Conservation (phyloP, 2,329 filamentous ascomycete genomes). For the Pleurostoma richardsiae region DNA sequence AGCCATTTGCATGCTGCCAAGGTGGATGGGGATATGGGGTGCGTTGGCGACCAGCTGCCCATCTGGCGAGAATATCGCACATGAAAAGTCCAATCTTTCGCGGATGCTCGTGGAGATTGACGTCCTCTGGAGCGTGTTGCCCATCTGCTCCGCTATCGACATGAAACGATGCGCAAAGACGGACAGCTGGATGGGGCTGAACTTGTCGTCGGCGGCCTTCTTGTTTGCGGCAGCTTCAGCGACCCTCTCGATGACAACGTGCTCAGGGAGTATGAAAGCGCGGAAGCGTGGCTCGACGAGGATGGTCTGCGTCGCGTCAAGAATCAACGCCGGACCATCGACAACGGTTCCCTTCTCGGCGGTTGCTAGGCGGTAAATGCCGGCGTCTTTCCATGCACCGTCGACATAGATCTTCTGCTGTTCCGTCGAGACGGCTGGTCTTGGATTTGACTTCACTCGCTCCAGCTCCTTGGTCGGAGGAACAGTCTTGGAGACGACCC, state of each 20-base stretch:
- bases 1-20: slow-evolving; percentile 36
- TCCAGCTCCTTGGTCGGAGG: slow-evolving; percentile 11
- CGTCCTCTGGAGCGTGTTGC: slow-evolving; percentile 49
- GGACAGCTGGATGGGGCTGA: slow-evolving; percentile 47
- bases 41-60: slow-evolving; percentile 36
- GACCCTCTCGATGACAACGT: slow-evolving; percentile 10
- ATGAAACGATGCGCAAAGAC: slow-evolving; percentile 54
- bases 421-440: slow-evolving; percentile 7
- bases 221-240: slow-evolving; percentile 1
- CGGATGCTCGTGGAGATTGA: slow-evolving; percentile 45
- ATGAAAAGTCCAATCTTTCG: slow-evolving; percentile 36
- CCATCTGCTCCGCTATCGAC: slow-evolving; percentile 56
- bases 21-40: slow-evolving; percentile 33
- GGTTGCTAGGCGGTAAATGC: slow-evolving; percentile 18
- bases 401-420: slow-evolving; percentile 21
- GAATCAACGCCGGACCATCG: slow-evolving; percentile 20
- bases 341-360: slow-evolving; percentile 11
- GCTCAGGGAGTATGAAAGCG: slow-evolving; percentile 19
- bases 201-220: slow-evolving; percentile 4
- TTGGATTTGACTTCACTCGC: neutral
- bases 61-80: slow-evolving; percentile 33
- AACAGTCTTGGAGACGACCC: slow-evolving; percentile 4
- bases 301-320: slow-evolving; percentile 24
- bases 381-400: slow-evolving; percentile 16
- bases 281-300: slow-evolving; percentile 18